A percentile compares a stretch with the other conserved stretches of the same genome.
Evolutionary conservation across 139 green algal genomes (phyloP).

Genomic region (Spirogloea muscicola): DNA sequence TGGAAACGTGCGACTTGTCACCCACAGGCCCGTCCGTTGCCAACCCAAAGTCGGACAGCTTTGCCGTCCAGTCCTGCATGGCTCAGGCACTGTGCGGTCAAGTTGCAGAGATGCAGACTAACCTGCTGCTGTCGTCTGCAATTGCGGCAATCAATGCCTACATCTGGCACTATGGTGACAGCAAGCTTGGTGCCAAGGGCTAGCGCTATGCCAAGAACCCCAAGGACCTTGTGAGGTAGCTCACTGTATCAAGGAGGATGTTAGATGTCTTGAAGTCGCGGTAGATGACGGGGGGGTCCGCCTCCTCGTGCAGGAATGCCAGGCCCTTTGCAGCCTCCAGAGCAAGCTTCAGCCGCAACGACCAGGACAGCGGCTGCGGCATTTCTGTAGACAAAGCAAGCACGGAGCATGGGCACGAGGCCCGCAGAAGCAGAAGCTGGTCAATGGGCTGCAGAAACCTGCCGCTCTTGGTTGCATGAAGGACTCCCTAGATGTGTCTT

Average conservation of each 20-base stretch:
- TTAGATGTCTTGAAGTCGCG: conserved; percentile 70
- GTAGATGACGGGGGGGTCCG: conserved; percentile 68
- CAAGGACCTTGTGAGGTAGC: neutral
- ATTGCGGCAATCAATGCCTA: neutral
- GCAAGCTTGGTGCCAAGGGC: neutral
- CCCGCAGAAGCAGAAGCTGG: neutral
- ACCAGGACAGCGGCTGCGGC: neutral
- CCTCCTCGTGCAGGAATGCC: conserved; percentile 68
- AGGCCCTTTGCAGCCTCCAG: conserved; percentile 8
- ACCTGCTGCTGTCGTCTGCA: neutral
- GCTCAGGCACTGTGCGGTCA: too few relatives aligned
- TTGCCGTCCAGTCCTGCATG: conserved; percentile 36
- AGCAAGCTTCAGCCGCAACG: conserved; percentile 1
- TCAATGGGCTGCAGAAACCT: neutral
- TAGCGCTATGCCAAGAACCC: neutral
- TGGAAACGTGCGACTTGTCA: conserved; percentile 31
- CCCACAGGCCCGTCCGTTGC: conserved; percentile 20
- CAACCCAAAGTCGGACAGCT: conserved; percentile 59
- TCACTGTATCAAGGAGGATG: conserved; percentile 61
- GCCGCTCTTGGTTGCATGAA: too few relatives aligned
- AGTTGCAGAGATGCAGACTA: too few relatives aligned
- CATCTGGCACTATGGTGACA: neutral
- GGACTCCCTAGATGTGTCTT: too few relatives aligned
- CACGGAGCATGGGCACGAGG: neutral
- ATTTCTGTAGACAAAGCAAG: neutral